Evolutionary conservation across 2,329 filamentous ascomycete species (phyloP), one percentile per base, ranked within the genome.

Genomic region (Davidsoniella neocaledoniae): DNA sequence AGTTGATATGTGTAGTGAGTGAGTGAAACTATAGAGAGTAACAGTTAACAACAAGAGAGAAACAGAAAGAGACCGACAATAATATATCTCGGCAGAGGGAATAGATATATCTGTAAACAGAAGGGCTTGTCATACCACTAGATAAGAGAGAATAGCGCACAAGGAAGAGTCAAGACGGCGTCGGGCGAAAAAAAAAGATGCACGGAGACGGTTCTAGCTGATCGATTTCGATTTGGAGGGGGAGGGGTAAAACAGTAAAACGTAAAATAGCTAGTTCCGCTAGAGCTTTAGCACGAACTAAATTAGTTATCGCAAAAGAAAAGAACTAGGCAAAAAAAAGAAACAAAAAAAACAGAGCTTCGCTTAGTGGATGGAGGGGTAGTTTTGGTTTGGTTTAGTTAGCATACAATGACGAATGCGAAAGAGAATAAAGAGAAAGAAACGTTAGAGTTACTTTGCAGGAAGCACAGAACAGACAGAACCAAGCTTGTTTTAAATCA

Each of bases 311-410:
- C 19, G 19, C 26, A 8, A 23, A 36, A 38, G 23, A 21, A 42
- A 45, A 25, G n/a, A 25, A 42, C 33, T 17, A 17, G 21, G n/a
- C 4, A 29, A 19, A 23, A 38, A 38, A 33, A 16, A 3, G 19
- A 33, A 46, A 49, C 19, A 42, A 45, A 9, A 41, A n/a, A 49
- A 53, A 45, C 36, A 49, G 40, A 52, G 21, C 40, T 36, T 46
- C 6, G n/a, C 19, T 23, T 43, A 43, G 25, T 43, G 41, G 17
- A 46, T 33, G 23, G 17, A 19, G 43, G 12, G 17, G 16, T 41
- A 17, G 39, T 16, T 17, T 16, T 16, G 14, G 39, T 3, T 41
- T 16, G n/a, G n/a, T 16, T 12, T 43, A 7, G 19, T 43, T 23
- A 7, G 9, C 40, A 38, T 14, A n/a, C 25, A 23, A 44, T 21